Conservation (phyloP, 768 basidiomycete species). For the Tulasnella sp. region DNA sequence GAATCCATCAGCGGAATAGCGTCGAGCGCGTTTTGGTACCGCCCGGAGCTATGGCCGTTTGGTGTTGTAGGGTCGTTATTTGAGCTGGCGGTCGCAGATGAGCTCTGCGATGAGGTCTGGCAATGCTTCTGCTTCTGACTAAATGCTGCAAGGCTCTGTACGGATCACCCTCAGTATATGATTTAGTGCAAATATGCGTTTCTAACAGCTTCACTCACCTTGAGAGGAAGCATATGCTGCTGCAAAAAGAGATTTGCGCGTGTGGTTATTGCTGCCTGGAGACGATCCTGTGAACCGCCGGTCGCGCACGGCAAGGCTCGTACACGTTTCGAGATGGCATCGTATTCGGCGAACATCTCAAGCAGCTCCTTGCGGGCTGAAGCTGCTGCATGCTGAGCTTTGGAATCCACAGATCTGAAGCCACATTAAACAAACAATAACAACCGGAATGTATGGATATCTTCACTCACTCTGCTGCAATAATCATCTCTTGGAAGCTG, state of each 20-base stretch:
- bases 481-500: conserved; percentile 75
- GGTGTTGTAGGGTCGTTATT: conserved; percentile 6
- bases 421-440: no score
- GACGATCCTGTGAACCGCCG: conserved; percentile 66
- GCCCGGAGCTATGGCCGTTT: neutral
- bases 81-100: conserved; percentile 1
- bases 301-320: conserved; percentile 54
- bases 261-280: conserved; percentile 70
- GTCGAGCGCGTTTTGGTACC: neutral
- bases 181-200: neutral
- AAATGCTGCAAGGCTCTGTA: conserved; percentile 25
- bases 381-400: conserved; percentile 39
- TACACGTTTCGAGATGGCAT: conserved; percentile 77
- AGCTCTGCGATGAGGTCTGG: conserved; percentile 3
- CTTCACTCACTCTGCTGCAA: conserved; percentile 48
- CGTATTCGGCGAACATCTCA: conserved; percentile 80
- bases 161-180: neutral
- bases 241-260: conserved; percentile 73
- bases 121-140: conserved; percentile 18
- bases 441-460: neutral
- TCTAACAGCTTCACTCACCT: conserved; percentile 35
- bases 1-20: conserved; percentile 37
- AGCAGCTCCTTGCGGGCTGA: conserved; percentile 69
- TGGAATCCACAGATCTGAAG: conserved; percentile 10
- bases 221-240: conserved; percentile 80